Percentiles rank a stretch among this genome's conserved stretches.
Evolutionary conservation across 257 asterid genomes (phyloP).

Genomic region (Solanum sejunctum): DNA sequence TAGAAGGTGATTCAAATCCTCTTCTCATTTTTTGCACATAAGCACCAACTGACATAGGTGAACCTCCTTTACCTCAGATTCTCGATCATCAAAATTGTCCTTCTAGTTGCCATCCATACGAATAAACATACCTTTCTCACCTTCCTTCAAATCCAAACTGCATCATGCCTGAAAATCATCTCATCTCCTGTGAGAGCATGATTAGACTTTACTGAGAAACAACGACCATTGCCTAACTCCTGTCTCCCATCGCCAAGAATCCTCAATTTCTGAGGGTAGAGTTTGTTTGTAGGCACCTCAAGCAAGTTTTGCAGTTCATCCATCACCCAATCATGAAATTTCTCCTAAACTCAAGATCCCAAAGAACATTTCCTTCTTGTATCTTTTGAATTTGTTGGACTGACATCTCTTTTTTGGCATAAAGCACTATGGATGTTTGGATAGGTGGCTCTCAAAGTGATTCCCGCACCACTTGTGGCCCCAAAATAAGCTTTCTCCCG

Average conservation of each 20-base stretch:
- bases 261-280: neutral
- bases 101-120: neutral
- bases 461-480: neutral
- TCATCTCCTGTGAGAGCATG: neutral
- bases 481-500: neutral
- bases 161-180: neutral
- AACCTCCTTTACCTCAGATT: neutral
- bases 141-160: neutral
- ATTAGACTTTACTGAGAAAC: neutral
- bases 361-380: neutral
- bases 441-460: neutral
- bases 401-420: neutral
- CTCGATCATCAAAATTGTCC: neutral
- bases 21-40: neutral
- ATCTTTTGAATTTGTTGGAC: neutral
- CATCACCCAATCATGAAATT: neutral
- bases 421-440: neutral
- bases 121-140: neutral
- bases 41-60: neutral
- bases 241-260: neutral
- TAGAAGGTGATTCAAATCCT: neutral
- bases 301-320: neutral
- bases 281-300: neutral
- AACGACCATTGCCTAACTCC: neutral
- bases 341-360: neutral